A percentile compares a stretch with the other conserved stretches of the same genome.
Conservation (phyloP, 345 rosid genomes). For the Syzygium aqueum region DNA sequence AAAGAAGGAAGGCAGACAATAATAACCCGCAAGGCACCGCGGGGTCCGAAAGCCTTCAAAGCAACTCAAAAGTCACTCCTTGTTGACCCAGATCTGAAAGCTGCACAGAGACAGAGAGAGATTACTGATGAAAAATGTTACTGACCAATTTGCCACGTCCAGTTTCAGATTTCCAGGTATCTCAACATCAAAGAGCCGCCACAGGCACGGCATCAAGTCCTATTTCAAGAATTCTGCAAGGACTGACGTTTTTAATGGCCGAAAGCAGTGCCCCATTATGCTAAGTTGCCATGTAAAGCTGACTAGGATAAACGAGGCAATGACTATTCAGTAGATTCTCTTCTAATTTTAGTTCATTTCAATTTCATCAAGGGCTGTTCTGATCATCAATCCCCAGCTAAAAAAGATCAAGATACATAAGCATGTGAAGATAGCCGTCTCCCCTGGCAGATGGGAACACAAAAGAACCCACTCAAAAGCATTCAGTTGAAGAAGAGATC, state of each 20-base stretch:
- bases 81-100: background rate
- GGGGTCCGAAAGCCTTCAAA: background rate
- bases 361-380: background rate
- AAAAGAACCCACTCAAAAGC: background rate
- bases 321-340: background rate
- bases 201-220: background rate
- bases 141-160: background rate
- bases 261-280: background rate
- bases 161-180: background rate
- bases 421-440: background rate
- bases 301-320: background rate
- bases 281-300: background rate
- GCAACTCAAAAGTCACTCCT: background rate
- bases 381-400: background rate
- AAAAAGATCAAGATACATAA: background rate
- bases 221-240: background rate
- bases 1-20: background rate
- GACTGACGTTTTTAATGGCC: background rate
- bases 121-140: background rate
- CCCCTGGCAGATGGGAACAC: background rate
- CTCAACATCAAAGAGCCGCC: background rate
- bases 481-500: background rate
- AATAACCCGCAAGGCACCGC: background rate
- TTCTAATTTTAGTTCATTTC: background rate
- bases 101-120: background rate